A percentile compares a stretch with the other conserved stretches of the same genome.
Evolutionary conservation across 305 asterid genomes (phyloP).

Genomic region (Fraxinus floribunda): DNA sequence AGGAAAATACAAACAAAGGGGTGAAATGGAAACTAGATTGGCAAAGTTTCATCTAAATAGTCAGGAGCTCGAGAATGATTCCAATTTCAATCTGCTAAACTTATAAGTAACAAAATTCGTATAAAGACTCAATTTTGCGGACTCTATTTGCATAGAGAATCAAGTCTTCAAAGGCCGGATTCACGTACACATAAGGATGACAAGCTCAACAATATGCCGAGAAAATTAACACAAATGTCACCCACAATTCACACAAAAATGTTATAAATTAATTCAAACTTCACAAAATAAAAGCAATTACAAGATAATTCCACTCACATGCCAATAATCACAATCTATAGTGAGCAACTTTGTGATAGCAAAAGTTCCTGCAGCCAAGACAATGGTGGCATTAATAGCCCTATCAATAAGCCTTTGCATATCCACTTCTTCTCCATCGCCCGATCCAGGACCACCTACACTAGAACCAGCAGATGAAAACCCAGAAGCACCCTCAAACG

Average conservation of each 20-base stretch:
- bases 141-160: neutral
- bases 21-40: neutral
- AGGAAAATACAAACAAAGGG: neutral
- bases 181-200: neutral
- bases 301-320: conserved; percentile 44
- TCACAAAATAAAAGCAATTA: neutral
- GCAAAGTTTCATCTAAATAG: neutral
- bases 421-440: conserved; percentile 33
- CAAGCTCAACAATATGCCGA: neutral
- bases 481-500: conserved; percentile 62
- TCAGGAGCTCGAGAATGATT: neutral
- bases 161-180: neutral
- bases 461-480: conserved; percentile 42
- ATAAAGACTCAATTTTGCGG: neutral
- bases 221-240: neutral
- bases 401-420: conserved; percentile 52
- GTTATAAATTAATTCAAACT: neutral
- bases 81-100: neutral
- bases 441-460: conserved; percentile 16
- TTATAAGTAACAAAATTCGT: neutral
- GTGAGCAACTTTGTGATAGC: conserved; percentile 77
- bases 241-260: neutral
- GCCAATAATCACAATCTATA: conserved; percentile 82
- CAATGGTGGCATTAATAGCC: conserved; percentile 72
- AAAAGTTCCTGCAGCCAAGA: conserved; percentile 76